Conservation (phyloP, 768 basidiomycete genomes). For the Lactarius sanguifluus region DNA sequence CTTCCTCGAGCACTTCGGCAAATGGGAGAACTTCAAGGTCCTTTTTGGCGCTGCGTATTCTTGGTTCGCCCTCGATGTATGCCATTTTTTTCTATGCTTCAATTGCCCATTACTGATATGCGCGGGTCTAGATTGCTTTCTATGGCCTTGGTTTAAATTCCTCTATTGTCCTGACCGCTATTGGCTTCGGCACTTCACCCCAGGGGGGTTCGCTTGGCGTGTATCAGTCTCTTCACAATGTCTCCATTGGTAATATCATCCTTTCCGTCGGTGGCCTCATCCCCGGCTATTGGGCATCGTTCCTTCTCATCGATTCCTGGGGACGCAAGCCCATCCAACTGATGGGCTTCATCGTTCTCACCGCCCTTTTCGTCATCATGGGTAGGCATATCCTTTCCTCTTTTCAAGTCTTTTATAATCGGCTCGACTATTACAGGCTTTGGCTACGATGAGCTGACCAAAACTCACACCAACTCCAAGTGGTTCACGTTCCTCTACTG, state of each 20-base stretch:
- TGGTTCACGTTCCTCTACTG: slow-evolving; percentile 84
- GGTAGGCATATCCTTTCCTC: slow-evolving; percentile 42
- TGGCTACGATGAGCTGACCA: slow-evolving; percentile 57
- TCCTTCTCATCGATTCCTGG: slow-evolving; percentile 71
- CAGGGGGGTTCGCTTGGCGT: slow-evolving; percentile 36
- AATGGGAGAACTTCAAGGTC: slow-evolving; percentile 78
- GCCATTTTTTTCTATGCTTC: slow-evolving; percentile 43
- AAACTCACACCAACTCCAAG: slow-evolving; percentile 42
- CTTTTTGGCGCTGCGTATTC: slow-evolving; percentile 76
- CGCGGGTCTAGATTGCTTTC: slow-evolving; percentile 63
- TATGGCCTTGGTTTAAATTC: slow-evolving; percentile 89
- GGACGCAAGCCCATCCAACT: slow-evolving; percentile 82
- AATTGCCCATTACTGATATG: background rate
- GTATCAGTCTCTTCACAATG: slow-evolving; percentile 60
- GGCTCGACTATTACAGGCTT: slow-evolving; percentile 49
- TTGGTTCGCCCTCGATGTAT: slow-evolving; percentile 85
- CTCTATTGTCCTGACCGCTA: slow-evolving; percentile 67
- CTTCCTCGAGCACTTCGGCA: slow-evolving; percentile 64
- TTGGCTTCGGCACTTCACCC: slow-evolving; percentile 62
- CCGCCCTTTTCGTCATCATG: slow-evolving; percentile 65
- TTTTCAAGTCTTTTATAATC: background rate
- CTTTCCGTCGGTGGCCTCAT: slow-evolving; percentile 76
- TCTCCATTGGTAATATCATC: slow-evolving; percentile 74
- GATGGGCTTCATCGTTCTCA: slow-evolving; percentile 71
- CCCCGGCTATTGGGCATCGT: slow-evolving; percentile 71